Percentiles rank a stretch among this genome's conserved stretches.
phyloP scores from a whole-genome alignment of 176 grass and related monocot genomes.

The Cenchrus fungigraminus region DNA sequence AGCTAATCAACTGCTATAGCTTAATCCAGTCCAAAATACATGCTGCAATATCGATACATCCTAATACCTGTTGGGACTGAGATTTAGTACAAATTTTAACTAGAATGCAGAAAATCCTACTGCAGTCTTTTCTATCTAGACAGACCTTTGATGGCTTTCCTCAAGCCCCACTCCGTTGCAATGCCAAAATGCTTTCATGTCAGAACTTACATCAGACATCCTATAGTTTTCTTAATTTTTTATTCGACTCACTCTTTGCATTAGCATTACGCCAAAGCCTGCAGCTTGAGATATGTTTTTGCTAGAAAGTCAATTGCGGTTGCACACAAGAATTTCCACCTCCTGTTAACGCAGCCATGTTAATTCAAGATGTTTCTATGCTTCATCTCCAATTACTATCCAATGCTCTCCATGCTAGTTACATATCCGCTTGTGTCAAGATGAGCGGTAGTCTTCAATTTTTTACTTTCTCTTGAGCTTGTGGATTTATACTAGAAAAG shows the following conservation, averaged over 20 bases:
- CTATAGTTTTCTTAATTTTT: not conserved
- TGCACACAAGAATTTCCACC: not conserved
- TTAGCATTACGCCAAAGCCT: not conserved
- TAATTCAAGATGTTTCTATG: not conserved
- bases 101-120: not conserved
- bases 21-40: constrained; percentile 2
- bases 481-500: not conserved
- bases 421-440: not conserved
- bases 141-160: not conserved
- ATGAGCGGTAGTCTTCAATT: not conserved
- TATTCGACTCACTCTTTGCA: not conserved
- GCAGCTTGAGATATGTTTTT: not conserved
- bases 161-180: not conserved
- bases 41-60: not conserved
- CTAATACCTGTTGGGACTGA: not conserved
- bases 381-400: not conserved
- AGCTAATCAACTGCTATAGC: not conserved
- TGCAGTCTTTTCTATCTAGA: not conserved
- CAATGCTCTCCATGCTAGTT: not conserved
- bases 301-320: not conserved
- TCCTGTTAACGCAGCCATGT: not conserved
- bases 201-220: not conserved
- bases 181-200: not conserved
- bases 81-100: not conserved
- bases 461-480: not conserved